Evolutionary conservation across 2,329 filamentous ascomycete species (phyloP), one percentile per base, ranked within the genome.

Genomic region (Clarireedia sp.): DNA sequence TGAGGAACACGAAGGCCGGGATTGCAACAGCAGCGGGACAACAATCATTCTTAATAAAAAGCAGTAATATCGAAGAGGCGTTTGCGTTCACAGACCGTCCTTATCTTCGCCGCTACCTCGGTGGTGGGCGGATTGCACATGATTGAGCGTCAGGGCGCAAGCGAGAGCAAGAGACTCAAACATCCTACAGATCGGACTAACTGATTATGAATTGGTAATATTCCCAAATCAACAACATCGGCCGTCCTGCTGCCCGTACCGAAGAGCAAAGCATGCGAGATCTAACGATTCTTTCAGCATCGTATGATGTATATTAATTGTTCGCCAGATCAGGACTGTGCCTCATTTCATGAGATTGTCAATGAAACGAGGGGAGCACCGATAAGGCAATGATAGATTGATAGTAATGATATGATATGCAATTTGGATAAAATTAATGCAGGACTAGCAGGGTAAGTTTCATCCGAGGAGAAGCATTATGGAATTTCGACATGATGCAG

Each of bases 371-470:
- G 17, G 44, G 51, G 43, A 41, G 23, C 23, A 54, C 51, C 17
- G 51, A 48, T 54, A 54, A 48, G 51, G 26, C 47, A 48, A 53
- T 48, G 43, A 47, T 17, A 19, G 10, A 26, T 51, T 44, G 41
- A 44, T 21, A 14, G 8, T 44, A 44, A 14, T 44, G 41, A 14
- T 44, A 23, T 44, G 43, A 17, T 45, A 23, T 51, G 37, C 37
- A 37, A 53, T 54, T 48, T 47, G 51, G 33, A 54, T 54, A 54
- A 54, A 54, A 48, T 48, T 36, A 44, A 54, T 48, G 51, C 36
- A 43, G 41, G 44, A 41, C 43, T 54, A 46, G 29, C 36, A 41
- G n/a, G 44, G 45, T 54, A 45, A 14, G 12, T 14, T 24, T 29
- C 43, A 53, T 19, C 10, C 9, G 21, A 24, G 16, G 23, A 5